Evolutionary conservation across 352 stramenopile species (phyloP), one percentile per base, ranked within the genome.

Genomic region (Globisporangium ultimum): DNA sequence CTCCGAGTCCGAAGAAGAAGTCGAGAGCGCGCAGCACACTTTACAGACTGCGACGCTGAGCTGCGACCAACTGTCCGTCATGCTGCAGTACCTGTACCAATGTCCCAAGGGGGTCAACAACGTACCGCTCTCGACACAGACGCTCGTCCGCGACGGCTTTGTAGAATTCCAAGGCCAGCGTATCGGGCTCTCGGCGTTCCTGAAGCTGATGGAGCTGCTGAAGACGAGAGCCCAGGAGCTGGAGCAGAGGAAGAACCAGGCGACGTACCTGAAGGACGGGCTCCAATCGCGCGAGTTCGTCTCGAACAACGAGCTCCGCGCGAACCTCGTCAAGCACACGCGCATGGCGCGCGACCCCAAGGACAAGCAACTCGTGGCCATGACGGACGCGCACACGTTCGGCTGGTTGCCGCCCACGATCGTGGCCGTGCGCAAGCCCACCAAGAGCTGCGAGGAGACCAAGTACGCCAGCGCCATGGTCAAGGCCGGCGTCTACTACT

Each of bases 401-500:
- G 78, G 78, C 12, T 90, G 80, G 80, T 66, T 68, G 15, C 58
- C 70, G 48, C 76, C 76, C 17, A 84, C 76, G 28, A 81, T 73
- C 17, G 45, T 63, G 53, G 72, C 64, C 17, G 67, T 73, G 64
- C 75, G 78, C 18, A 67, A 71, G 22, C 75, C 78, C 14, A 90
- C 56, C 18, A 82, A 82, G 49, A 90, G 78, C 65, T 90, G 80
- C 58, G 80, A 88, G 28, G 80, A 90, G 53, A 90, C 80, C 9
- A 66, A 70, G 22, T 87, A 75, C 63, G 78, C 80, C 24, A 84
- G 75, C 67, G 80, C 78, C 51, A 90, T 88, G 77, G 73, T 88
- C 60, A 90, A 90, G 58, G 80, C 78, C 2, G 80, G 77, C 40
- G 76, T 88, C 43, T 87, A 87, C 64, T 90, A 90, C 64, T 87